Base-by-base conservation (phyloP, 1,139 yeast species). In the Nadsonia commutata region DNA sequence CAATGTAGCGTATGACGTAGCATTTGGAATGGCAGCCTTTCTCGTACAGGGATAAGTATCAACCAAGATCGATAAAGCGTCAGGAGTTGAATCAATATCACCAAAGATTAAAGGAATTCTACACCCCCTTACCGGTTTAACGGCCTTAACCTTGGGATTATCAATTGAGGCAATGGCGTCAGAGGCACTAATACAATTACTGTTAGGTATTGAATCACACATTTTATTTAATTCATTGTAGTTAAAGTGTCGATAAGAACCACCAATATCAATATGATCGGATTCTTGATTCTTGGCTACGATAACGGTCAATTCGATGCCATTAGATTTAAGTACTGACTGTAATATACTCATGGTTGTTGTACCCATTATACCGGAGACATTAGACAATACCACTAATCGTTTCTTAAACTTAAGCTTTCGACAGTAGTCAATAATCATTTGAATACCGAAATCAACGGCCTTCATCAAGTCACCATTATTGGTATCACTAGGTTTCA, bases 31-130 rank as follows among this genome's bases (percentile, higher is more conserved):
- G 11, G 61, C 55, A 3, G 77, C 80, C 1, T 59, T 53, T 48
- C 76, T 73, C 0, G 73, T 71, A 3, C 80, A 80, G 0, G 90
- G 83, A 52, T 64, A 82, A 0, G 80, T 77, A 50, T 79, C 84
- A 0, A 80, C 78, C 17, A 62, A 59, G n/a, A 56, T 51, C 4
- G 48, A 48, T 19, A 55, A 23, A 3, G 52, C 48, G 2, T 46
- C 49, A 6, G 51, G 51, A 18, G 48, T 50, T 17, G 54, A 53
- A 1, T 43, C 45, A 1, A 48, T 40, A 37, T 50, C 51, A 6
- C 76, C 78, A 31, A 74, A 53, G 3, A 67, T 57, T 11, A 74
- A 55, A 7, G 48, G 48, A 1, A 76, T 76, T 18, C 55, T 54
- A 52, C 59, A 70, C 8, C 56, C 48, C 17, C 59, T 54, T 20